A percentile compares a stretch with the other conserved stretches of the same genome.
phyloP scores from a whole-genome alignment of 768 basidiomycete genomes.

The Amanita thiersii region DNA sequence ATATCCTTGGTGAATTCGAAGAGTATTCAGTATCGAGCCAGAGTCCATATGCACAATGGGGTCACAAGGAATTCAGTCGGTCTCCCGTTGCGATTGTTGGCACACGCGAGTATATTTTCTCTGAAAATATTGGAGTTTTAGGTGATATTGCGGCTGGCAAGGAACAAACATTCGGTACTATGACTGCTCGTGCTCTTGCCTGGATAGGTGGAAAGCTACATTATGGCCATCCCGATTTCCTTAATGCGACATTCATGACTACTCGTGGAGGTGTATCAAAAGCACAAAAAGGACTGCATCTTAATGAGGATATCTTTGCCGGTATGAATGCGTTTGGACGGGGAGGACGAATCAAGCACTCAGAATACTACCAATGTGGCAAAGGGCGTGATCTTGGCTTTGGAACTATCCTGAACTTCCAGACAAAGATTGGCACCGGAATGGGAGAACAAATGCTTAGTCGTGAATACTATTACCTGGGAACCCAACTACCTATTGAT shows the following conservation, averaged over 20 bases:
- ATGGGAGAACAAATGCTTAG: conserved; percentile 99
- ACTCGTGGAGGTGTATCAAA: conserved; percentile 99
- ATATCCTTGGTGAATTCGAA: conserved; percentile 96
- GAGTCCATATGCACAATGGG: conserved; percentile 95
- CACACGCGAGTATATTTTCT: conserved; percentile 99
- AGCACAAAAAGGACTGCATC: conserved; percentile 95
- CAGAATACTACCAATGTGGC: conserved; percentile 99
- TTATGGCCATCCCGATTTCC: conserved; percentile 99
- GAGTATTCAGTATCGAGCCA: conserved; percentile 86
- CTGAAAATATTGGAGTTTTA: conserved; percentile 98
- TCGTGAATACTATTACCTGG: conserved; percentile 98
- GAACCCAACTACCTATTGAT: conserved; percentile 96
- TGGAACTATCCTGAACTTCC: conserved; percentile 98
- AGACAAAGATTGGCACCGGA: conserved; percentile 99
- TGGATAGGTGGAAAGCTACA: conserved; percentile 99
- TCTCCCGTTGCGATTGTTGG: conserved; percentile 96
- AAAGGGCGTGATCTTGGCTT: conserved; percentile 99
- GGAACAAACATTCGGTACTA: conserved; percentile 99
- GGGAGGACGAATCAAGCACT: conserved; percentile 98
- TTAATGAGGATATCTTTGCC: conserved; percentile 99
- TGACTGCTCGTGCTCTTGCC: conserved; percentile 89
- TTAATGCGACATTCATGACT: conserved; percentile 96
- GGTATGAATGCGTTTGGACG: conserved; percentile 99
- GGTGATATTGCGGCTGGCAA: conserved; percentile 99
- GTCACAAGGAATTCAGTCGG: conserved; percentile 86